phyloP scores from a whole-genome alignment of 495 filamentous ascomycete species.

The Trichocladium uniseriatum region DNA sequence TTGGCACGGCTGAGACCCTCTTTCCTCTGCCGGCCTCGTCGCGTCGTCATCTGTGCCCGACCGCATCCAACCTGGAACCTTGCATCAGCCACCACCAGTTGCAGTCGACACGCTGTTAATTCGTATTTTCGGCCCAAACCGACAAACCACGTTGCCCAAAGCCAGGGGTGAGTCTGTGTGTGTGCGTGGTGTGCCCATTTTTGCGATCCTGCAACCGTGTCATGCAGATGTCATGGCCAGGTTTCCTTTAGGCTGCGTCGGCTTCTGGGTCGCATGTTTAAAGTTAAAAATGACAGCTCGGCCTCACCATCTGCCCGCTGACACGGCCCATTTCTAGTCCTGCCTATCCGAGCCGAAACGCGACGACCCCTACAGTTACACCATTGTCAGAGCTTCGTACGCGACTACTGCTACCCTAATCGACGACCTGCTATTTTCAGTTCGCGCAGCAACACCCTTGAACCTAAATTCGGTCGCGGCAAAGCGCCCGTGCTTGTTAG shows the following conservation, averaged over 20 bases:
- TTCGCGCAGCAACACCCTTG: too few relatives aligned
- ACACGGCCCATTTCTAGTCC: neutral
- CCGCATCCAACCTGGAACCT: neutral
- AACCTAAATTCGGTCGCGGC: too few relatives aligned
- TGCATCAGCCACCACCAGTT: neutral
- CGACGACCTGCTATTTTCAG: too few relatives aligned
- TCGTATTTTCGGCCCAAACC: slow-evolving; percentile 6
- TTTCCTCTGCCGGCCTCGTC: slow-evolving; percentile 7
- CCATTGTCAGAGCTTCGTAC: too few relatives aligned
- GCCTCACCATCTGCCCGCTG: neutral
- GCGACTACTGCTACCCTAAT: too few relatives aligned
- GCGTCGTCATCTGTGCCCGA: slow-evolving; percentile 17
- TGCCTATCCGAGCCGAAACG: too few relatives aligned
- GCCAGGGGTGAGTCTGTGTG: neutral
- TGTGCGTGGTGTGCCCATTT: neutral
- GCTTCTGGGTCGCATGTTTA: neutral
- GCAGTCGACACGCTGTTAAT: slow-evolving; percentile 6
- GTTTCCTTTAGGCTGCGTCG: slow-evolving; percentile 1
- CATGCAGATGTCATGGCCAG: slow-evolving; percentile 2
- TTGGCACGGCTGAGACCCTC: slow-evolving; percentile 10
- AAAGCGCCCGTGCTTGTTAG: too few relatives aligned
- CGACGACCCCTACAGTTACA: too few relatives aligned
- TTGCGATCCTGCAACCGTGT: slow-evolving; percentile 6
- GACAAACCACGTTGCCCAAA: slow-evolving; percentile 9
- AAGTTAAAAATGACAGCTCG: neutral